Conservation (phyloP, 1,284 basidiomycete species). For the Pascua guehoae region DNA sequence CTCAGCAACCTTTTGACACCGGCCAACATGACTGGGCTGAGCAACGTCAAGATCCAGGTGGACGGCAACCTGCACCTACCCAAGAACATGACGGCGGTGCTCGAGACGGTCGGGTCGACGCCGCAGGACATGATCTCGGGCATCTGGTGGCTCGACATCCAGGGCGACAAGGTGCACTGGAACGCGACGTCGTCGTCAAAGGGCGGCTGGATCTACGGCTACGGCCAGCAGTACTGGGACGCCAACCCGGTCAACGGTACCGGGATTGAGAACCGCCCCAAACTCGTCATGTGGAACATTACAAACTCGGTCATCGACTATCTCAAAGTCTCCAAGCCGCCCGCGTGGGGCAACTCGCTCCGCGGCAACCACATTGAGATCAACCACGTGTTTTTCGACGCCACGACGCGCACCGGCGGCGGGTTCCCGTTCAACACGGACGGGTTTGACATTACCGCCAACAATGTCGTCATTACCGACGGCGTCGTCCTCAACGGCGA, state of each 20-base stretch:
- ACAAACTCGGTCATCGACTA: constrained; percentile 50
- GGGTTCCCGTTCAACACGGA: constrained; percentile 56
- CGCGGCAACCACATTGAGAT: constrained; percentile 53
- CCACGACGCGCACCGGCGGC: constrained; percentile 46
- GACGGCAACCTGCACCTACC: constrained; percentile 55
- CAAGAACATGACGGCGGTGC: constrained; percentile 51
- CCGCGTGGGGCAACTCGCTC: constrained; percentile 52
- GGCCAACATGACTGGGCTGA: constrained; percentile 19
- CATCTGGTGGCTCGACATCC: constrained; percentile 20
- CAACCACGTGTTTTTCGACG: constrained; percentile 54
- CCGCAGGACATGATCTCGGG: too few species aligned
- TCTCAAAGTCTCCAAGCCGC: constrained; percentile 55
- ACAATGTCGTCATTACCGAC: constrained; percentile 14
- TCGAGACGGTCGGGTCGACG: constrained; percentile 13
- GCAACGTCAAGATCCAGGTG: constrained; percentile 53
- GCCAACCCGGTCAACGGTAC: constrained; percentile 45
- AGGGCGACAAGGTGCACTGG: constrained; percentile 21
- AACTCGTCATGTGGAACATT: constrained; percentile 55
- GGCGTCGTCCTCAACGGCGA: constrained; percentile 50
- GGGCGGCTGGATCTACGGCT: constrained; percentile 35
- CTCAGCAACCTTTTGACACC: constrained; percentile 28
- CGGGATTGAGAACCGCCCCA: constrained; percentile 45
- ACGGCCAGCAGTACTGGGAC: constrained; percentile 57
- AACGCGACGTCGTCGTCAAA: constrained; percentile 25
- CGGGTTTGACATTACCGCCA: constrained; percentile 50